Evolutionary conservation across 371 early-diverging fungal species (phyloP), one percentile per base, ranked within the genome.

Genomic region (Zancudomyces culisetae): DNA sequence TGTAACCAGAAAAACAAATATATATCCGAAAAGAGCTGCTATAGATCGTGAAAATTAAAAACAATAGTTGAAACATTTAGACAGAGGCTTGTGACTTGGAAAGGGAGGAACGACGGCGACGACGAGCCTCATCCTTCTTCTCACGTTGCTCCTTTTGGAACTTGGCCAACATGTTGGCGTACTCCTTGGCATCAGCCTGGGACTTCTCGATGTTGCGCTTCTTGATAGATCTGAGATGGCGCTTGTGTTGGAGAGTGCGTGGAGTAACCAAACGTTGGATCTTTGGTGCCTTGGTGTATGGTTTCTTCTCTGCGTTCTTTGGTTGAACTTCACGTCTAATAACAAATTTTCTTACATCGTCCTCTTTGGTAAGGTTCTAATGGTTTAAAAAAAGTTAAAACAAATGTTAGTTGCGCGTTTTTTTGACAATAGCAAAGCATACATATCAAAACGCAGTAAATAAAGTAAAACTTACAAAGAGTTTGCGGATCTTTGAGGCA

Each of bases 241-340:
- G 79, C 80, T 87, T 89, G 76, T 89, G 87, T 78, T 91, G 93
- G 56, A 92, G 80, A 55, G 82, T 85, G 61, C 81, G 72, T 62
- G 94, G 94, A 58, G 94, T 93, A 57, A 93, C 89, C 60, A 95
- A 80, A 65, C 96, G 90, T 76, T 95, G 96, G 82, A 95, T 92
- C 87, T 68, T 81, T 63, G 83, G 83, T 20, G 83, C 94, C 84
- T 95, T 95, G 76, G 90, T 83, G 81, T 74, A 77, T 53, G 83
- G 73, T 83, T 90, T 90, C 78, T 83, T 83, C 58, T 74, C 84
- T 27, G 74, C 70, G 77, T 85, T 85, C 79, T 85, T 83, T 63
- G 83, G 79, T 29, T 45, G 29, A 55, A 92, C 76, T 73, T 92
- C 91, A 66, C 94, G 92, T 66, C 93, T 88, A 69, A 96, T 90